Evolutionary conservation across 2,329 filamentous ascomycete genomes (phyloP).

Genomic region (Fusarium staphyleae): DNA sequence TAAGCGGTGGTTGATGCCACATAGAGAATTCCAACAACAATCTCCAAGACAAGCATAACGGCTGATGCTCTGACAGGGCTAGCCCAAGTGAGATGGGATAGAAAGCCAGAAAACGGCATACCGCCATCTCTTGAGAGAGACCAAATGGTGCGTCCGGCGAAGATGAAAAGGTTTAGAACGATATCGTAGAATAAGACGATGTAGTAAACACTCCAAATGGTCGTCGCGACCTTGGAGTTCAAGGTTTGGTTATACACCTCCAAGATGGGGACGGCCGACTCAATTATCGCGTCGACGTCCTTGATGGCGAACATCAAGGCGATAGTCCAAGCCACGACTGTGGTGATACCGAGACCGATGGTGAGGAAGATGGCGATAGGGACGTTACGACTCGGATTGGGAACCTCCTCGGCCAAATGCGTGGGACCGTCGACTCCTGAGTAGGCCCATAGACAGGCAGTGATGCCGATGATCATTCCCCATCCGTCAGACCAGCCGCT

Average conservation of each 20-base stretch:
- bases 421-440: conserved; percentile 35
- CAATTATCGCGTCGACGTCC: conserved; percentile 35
- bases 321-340: conserved; percentile 37
- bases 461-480: conserved; percentile 36
- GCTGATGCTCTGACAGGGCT: conserved; percentile 37
- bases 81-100: conserved; percentile 33
- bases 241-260: conserved; percentile 39
- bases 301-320: conserved; percentile 39
- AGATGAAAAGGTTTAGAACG: conserved; percentile 38
- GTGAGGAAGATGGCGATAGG: conserved; percentile 38
- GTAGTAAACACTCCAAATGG: conserved; percentile 38
- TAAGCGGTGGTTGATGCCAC: conserved; percentile 37
- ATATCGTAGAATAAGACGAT: conserved; percentile 42
- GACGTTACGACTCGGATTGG: conserved; percentile 38
- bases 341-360: conserved; percentile 32
- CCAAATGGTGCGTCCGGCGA: conserved; percentile 38
- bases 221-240: conserved; percentile 36
- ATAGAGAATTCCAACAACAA: conserved; percentile 36
- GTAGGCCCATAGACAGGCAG: conserved; percentile 37
- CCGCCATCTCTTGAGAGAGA: conserved; percentile 39
- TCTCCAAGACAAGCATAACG: conserved; percentile 41
- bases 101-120: conserved; percentile 32
- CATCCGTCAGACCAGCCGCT: conserved; percentile 40
- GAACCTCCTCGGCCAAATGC: conserved; percentile 36
- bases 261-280: conserved; percentile 34